These are phyloP conservation scores for Bodo saltans DNA, from an alignment of 78 protist species.

Conservation along the genomic window DNA sequence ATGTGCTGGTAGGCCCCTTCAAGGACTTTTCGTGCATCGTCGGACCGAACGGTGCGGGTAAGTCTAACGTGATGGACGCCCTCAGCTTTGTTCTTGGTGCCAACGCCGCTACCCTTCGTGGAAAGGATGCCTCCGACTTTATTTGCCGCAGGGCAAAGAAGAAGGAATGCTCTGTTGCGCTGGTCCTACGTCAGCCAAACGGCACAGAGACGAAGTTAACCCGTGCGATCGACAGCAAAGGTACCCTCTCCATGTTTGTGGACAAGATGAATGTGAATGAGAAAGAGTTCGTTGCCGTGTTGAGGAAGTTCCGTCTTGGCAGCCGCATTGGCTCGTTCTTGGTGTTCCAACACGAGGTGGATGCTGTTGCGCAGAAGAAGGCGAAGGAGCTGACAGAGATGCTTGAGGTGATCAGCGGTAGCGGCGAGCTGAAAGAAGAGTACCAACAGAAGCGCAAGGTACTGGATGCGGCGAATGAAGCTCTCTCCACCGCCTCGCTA, in stretches of 20 bases:
- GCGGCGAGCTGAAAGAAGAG: slow-evolving; percentile 40
- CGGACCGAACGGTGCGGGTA: slow-evolving; percentile 96
- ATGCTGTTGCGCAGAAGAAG: slow-evolving; percentile 62
- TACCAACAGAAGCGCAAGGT: slow-evolving; percentile 36
- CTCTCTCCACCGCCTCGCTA: neutral
- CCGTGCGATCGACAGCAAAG: slow-evolving; percentile 30
- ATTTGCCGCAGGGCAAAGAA: neutral
- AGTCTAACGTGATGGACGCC: slow-evolving; percentile 91
- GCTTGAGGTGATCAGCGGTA: slow-evolving; percentile 75
- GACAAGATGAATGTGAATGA: slow-evolving; percentile 33
- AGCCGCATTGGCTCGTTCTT: slow-evolving; percentile 79
- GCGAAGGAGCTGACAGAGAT: slow-evolving; percentile 78
- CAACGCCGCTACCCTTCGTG: slow-evolving; percentile 64
- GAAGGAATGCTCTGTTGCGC: neutral
- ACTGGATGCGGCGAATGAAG: slow-evolving; percentile 43
- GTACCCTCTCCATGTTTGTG: slow-evolving; percentile 37
- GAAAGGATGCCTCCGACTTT: slow-evolving; percentile 52
- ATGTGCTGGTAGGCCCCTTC: slow-evolving; percentile 88
- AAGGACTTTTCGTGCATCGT: slow-evolving; percentile 83
- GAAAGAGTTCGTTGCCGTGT: slow-evolving; percentile 43
- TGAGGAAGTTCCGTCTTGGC: slow-evolving; percentile 44
- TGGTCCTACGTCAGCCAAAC: neutral
- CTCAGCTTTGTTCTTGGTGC: slow-evolving; percentile 90
- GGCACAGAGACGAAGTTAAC: neutral
- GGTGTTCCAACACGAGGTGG: slow-evolving; percentile 93